phyloP scores from a whole-genome alignment of 371 early-diverging fungal genomes.

The Parasitella parasitica region DNA sequence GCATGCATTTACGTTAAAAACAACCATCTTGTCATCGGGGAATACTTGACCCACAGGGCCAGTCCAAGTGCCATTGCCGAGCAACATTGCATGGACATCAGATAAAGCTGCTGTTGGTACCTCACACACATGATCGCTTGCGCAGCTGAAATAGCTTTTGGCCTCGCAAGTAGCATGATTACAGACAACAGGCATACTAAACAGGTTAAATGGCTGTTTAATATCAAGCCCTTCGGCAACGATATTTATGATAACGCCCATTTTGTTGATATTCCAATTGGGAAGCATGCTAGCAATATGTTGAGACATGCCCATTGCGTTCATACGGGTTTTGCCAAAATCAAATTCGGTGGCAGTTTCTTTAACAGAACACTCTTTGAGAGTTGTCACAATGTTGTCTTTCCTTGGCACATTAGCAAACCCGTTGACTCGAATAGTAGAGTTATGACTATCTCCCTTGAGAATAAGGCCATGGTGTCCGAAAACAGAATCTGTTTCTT shows the following conservation, averaged over 20 bases:
- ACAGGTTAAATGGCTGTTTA: constrained; percentile 10
- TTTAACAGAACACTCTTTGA: not conserved
- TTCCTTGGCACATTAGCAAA: not conserved
- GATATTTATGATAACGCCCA: constrained; percentile 7
- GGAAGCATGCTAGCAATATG: constrained; percentile 10
- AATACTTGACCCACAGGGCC: constrained; percentile 9
- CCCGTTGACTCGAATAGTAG: constrained; percentile 6
- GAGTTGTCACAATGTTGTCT: not conserved
- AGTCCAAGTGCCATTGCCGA: constrained; percentile 7
- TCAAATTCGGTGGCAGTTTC: not conserved
- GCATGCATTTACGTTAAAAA: constrained; percentile 18
- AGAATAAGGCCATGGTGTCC: constrained; percentile 8
- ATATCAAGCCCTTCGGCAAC: constrained; percentile 2
- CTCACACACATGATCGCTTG: not conserved
- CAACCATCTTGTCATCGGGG: constrained; percentile 9
- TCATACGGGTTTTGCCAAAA: not conserved
- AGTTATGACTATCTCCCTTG: not conserved
- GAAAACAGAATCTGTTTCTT: not conserved
- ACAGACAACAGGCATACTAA: constrained; percentile 2
- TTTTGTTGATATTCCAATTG: constrained; percentile 9
- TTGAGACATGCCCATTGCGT: not conserved
- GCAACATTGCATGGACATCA: constrained; percentile 3
- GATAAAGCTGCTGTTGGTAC: constrained; percentile 2
- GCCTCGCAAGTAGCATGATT: not conserved
- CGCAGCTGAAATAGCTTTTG: constrained; percentile 2